These are phyloP conservation scores for Toxicodendron radicans DNA, from an alignment of 345 rosid species.

Conservation along the genomic window DNA sequence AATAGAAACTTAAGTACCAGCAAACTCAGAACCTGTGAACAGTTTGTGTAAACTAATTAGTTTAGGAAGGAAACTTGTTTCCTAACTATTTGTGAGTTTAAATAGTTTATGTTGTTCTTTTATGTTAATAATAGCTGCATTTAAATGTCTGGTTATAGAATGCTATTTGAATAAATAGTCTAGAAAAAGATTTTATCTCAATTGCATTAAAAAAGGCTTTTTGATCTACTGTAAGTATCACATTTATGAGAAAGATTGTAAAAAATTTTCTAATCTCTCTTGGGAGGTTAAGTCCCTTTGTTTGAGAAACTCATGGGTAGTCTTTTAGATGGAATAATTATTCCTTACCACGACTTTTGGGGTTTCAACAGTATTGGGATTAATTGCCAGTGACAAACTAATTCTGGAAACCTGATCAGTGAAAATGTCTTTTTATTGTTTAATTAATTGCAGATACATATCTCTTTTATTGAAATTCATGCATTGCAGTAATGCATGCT, in stretches of 20 bases:
- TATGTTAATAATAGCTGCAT: neutral
- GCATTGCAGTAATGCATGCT: too few species aligned
- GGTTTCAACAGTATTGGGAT: neutral
- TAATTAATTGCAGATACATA: neutral
- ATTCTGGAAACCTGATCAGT: neutral
- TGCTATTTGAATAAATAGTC: neutral
- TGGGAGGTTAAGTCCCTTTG: neutral
- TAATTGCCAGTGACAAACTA: neutral
- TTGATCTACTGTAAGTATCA: neutral
- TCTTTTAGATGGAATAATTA: neutral
- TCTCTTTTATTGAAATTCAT: neutral
- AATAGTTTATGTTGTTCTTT: neutral
- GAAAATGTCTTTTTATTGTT: too few species aligned
- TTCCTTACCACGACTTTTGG: neutral
- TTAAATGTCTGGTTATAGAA: neutral
- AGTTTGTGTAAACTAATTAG: neutral
- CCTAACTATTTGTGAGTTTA: neutral
- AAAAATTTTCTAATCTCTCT: neutral
- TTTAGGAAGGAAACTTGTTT: too few species aligned
- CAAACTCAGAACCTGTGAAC: neutral
- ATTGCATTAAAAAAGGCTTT: neutral
- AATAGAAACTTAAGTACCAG: too few species aligned
- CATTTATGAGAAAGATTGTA: neutral
- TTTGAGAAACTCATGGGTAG: neutral
- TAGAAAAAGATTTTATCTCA: too few species aligned